These are phyloP conservation scores for Kazachstania psychrophila DNA, from an alignment of 805 yeast species.

Conservation along the genomic window DNA sequence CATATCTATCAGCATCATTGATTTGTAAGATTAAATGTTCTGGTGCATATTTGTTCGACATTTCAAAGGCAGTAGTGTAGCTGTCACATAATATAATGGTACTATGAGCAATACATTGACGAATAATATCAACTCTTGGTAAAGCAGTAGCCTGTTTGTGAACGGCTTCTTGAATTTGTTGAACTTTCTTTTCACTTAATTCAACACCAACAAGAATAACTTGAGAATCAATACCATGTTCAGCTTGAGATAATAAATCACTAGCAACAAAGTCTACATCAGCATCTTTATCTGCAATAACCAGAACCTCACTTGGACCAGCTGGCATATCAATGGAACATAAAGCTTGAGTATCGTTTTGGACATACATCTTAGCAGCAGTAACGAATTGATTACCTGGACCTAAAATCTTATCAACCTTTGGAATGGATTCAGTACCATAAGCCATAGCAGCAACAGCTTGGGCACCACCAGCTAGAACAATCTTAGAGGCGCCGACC, in stretches of 20 bases:
- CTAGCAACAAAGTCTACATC: conserved; percentile 97
- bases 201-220: conserved; percentile 82
- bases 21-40: conserved; percentile 94
- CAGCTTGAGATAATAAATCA: conserved; percentile 94
- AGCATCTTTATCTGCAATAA: conserved; percentile 79
- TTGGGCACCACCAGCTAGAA: conserved; percentile 98
- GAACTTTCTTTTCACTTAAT: conserved; percentile 50
- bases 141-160: conserved; percentile 71
- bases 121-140: conserved; percentile 89
- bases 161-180: conserved; percentile 71
- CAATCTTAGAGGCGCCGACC: conserved; percentile 83
- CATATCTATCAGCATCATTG: conserved; percentile 64
- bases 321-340: conserved; percentile 99
- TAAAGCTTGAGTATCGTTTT: conserved; percentile 88
- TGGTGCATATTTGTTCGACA: conserved; percentile 91
- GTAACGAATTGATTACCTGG: conserved; percentile 99
- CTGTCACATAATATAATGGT: conserved; percentile 61
- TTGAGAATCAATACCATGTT: conserved; percentile 97
- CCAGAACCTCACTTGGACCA: conserved; percentile 96
- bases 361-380: conserved; percentile 96
- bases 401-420: conserved; percentile 94
- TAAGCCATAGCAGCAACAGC: conserved; percentile 99
- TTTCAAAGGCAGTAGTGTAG: conserved; percentile 71
- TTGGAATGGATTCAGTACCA: conserved; percentile 87
- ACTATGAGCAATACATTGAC: conserved; percentile 88